Conservation (phyloP, 805 yeast genomes). For the Saccharomycopsis capsularis region DNA sequence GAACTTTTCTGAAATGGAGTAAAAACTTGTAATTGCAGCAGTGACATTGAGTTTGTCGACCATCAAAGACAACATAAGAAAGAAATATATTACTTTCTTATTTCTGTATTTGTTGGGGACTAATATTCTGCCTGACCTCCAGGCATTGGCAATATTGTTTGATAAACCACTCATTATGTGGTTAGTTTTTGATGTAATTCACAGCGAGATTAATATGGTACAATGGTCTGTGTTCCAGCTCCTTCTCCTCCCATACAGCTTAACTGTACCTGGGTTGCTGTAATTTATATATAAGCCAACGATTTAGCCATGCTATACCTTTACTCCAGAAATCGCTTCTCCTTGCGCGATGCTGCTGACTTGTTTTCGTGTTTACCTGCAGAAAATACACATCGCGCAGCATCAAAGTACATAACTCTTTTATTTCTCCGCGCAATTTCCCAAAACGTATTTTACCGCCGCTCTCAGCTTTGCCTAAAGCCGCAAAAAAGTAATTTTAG, state of each 20-base stretch:
- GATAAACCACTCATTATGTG: neutral
- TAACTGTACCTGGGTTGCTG: neutral
- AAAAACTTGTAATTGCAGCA: constrained; percentile 24
- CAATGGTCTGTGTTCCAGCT: no score
- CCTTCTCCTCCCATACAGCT: no score
- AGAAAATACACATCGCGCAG: neutral
- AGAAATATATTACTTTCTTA: neutral
- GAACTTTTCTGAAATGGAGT: constrained; percentile 32
- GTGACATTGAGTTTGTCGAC: constrained; percentile 27
- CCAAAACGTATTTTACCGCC: neutral
- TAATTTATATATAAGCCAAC: no score
- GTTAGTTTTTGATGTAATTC: neutral
- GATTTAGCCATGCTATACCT: no score
- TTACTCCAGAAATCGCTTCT: no score
- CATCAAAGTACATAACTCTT: neutral
- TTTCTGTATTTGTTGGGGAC: neutral
- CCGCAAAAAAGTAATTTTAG: no score
- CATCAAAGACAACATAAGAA: neutral
- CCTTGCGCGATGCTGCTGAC: no score
- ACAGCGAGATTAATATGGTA: no score
- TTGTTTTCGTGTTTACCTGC: no score
- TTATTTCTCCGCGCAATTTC: neutral
- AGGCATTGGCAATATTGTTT: neutral
- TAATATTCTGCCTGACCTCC: neutral
- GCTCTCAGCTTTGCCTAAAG: no score